phyloP scores from a whole-genome alignment of 1,284 basidiomycete species.

The Sutorius eximius region DNA sequence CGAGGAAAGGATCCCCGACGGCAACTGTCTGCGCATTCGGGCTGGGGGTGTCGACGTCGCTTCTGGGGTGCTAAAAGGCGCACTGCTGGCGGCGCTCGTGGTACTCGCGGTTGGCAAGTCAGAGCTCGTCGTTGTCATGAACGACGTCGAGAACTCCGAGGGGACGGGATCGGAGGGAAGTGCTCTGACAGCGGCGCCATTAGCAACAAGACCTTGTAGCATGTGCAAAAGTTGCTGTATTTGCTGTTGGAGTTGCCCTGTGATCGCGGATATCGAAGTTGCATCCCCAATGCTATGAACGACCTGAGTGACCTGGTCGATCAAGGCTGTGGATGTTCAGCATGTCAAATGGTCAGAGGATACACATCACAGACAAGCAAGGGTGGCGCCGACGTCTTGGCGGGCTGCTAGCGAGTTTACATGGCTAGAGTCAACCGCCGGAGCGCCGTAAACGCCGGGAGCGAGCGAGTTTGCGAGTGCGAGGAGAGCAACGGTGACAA shows the following conservation, averaged over 20 bases:
- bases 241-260: background rate
- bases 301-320: background rate
- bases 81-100: background rate
- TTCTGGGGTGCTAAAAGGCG: background rate
- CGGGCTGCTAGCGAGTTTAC: slow-evolving; percentile 3
- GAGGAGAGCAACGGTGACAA: slow-evolving; percentile 39
- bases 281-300: background rate
- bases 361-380: background rate
- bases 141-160: background rate
- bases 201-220: background rate
- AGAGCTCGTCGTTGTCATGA: slow-evolving; percentile 2
- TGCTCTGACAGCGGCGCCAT: background rate
- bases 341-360: background rate
- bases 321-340: slow-evolving; percentile 7
- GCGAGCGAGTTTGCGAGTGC: slow-evolving; percentile 36
- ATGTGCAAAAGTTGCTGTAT: background rate
- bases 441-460: slow-evolving; percentile 16
- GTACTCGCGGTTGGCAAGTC: background rate
- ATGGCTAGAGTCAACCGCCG: slow-evolving; percentile 3
- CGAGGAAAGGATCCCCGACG: background rate
- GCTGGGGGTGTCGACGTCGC: background rate
- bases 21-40: slow-evolving; percentile 19
- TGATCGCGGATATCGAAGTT: slow-evolving; percentile 6
- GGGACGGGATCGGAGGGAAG: background rate
- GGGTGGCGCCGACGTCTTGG: background rate